Conservation (phyloP, 2,329 filamentous ascomycete genomes). For the Fusarium ambrosium region DNA sequence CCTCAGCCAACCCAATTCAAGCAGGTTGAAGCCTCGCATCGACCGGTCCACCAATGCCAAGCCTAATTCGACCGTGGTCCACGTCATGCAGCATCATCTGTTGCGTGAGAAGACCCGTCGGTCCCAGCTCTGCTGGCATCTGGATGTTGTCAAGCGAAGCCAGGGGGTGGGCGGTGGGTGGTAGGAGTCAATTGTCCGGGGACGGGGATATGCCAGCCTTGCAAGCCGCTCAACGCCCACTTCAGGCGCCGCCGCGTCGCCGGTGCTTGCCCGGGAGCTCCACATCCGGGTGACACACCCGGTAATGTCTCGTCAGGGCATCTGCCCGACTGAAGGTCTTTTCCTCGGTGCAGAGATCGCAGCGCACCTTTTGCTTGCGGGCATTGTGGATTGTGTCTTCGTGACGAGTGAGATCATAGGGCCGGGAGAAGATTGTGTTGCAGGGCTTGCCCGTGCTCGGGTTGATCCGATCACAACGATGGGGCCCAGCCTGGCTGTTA, state of each 20-base stretch:
- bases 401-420: conserved; percentile 95
- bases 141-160: not conserved
- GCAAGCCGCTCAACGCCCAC: not conserved
- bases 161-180: conserved; percentile 11
- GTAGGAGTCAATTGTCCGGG: conserved; percentile 1
- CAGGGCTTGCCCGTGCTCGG: conserved; percentile 95
- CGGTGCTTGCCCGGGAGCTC: conserved; percentile 37
- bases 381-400: conserved; percentile 98
- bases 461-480: conserved; percentile 93
- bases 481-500: conserved; percentile 92
- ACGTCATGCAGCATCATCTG: conserved; percentile 49
- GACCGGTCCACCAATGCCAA: conserved; percentile 39
- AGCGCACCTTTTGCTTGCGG: conserved; percentile 93
- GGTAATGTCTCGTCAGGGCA: conserved; percentile 92
- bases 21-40: conserved; percentile 28
- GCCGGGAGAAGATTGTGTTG: conserved; percentile 92
- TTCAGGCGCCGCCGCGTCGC: conserved; percentile 36
- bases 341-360: conserved; percentile 92
- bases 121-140: conserved; percentile 11
- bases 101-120: conserved; percentile 19
- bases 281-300: conserved; percentile 83
- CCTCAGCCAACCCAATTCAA: conserved; percentile 31
- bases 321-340: conserved; percentile 98
- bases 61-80: conserved; percentile 33
- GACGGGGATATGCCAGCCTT: not conserved